phyloP scores from a whole-genome alignment of 1,284 basidiomycete genomes.

The Ganoderma boninense region DNA sequence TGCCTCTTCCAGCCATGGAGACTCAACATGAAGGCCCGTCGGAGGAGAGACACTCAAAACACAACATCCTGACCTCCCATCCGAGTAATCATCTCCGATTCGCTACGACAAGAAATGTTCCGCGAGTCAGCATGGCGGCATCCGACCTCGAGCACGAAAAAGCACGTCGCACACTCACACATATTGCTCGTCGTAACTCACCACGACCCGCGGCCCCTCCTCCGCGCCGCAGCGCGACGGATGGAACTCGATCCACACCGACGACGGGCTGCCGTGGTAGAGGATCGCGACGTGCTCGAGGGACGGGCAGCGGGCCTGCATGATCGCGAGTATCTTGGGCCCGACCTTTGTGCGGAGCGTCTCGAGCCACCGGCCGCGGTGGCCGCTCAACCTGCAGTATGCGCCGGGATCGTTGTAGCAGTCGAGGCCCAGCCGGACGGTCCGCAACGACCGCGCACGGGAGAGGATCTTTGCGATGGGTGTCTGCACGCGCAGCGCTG shows the following conservation, averaged over 20 bases:
- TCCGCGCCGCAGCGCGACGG: background rate
- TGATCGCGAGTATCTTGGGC: background rate
- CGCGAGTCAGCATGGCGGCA: background rate
- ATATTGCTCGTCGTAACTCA: background rate
- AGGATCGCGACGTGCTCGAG: slow-evolving; percentile 11
- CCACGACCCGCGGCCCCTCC: background rate
- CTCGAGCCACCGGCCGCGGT: background rate
- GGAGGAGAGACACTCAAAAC: background rate
- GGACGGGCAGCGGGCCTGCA: background rate
- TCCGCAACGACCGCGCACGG: background rate
- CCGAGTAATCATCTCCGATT: background rate
- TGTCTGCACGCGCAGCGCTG: background rate
- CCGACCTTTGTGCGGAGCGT: background rate
- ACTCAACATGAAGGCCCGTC: too few species aligned
- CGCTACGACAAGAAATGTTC: background rate
- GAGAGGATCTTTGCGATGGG: background rate
- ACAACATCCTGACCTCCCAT: background rate
- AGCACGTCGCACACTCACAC: background rate
- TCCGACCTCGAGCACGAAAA: background rate
- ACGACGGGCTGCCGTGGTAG: background rate
- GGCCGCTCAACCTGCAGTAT: background rate
- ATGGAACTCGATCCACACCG: slow-evolving; percentile 13
- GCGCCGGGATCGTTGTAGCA: slow-evolving; percentile 11
- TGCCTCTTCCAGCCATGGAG: too few species aligned
- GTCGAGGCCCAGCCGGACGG: slow-evolving; percentile 11